These are phyloP conservation scores for Hypericum androsaemum DNA, from an alignment of 345 rosid species.

Conservation along the genomic window DNA sequence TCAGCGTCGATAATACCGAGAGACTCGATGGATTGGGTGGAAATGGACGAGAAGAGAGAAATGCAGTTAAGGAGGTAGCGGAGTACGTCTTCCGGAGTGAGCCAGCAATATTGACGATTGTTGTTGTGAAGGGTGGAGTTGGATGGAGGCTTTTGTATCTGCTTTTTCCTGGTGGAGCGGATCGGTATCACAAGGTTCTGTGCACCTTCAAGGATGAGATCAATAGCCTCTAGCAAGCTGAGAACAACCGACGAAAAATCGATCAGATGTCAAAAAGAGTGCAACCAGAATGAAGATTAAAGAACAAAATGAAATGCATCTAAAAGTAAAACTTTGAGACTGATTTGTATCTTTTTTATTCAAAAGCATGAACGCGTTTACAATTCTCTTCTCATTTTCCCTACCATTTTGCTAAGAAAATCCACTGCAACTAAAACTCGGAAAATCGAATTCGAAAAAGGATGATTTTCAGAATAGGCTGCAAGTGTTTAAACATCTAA, in stretches of 20 bases:
- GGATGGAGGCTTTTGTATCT: constrained; percentile 13
- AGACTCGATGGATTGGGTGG: constrained; percentile 32
- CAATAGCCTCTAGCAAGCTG: constrained; percentile 53
- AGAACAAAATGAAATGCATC: too few species aligned
- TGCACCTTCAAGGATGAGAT: constrained; percentile 42
- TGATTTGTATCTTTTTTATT: too few species aligned
- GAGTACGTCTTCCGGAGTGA: constrained; percentile 50
- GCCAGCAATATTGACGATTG: constrained; percentile 47
- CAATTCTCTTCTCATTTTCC: too few species aligned
- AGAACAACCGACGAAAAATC: neutral
- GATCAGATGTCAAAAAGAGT: too few species aligned
- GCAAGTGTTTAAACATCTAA: too few species aligned
- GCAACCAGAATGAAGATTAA: too few species aligned
- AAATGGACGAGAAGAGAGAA: constrained; percentile 29
- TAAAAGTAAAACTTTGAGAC: too few species aligned
- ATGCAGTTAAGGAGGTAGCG: constrained; percentile 51
- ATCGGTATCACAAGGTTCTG: constrained; percentile 47
- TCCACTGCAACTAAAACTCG: too few species aligned
- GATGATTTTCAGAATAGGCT: too few species aligned
- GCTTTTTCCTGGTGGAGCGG: constrained; percentile 24
- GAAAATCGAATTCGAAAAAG: too few species aligned
- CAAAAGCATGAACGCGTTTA: too few species aligned
- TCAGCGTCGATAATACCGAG: constrained; percentile 35
- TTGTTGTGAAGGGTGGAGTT: constrained; percentile 30
- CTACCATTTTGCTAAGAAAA: too few species aligned